Conservation (phyloP, 805 yeast genomes). For the Diddensiella santjacobensis region DNA sequence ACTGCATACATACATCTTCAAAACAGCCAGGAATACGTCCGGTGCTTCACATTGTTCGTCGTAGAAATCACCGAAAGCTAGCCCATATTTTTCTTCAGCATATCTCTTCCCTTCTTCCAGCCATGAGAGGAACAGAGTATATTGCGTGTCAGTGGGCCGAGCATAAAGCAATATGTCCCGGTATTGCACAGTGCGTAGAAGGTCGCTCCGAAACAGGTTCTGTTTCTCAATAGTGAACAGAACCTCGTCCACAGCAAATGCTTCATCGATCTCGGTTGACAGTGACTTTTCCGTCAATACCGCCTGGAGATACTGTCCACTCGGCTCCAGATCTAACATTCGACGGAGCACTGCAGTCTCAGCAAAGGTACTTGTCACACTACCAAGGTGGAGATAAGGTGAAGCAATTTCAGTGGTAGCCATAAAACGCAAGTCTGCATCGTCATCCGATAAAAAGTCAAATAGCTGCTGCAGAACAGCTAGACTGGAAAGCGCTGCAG, state of each 20-base stretch:
- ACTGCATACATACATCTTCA: conserved; percentile 1
- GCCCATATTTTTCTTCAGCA: background rate
- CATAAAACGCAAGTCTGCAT: conserved; percentile 48
- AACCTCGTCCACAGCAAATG: conserved; percentile 31
- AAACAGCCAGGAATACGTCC: conserved; percentile 1
- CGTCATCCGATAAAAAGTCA: conserved; percentile 53
- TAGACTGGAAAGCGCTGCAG: background rate
- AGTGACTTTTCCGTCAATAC: background rate
- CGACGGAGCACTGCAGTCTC: conserved; percentile 26
- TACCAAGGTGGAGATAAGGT: conserved; percentile 26
- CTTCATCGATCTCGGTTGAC: conserved; percentile 22
- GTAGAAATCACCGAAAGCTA: background rate
- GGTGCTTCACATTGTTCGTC: conserved; percentile 5
- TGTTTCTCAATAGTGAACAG: conserved; percentile 66
- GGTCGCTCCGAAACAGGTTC: conserved; percentile 59
- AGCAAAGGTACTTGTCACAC: conserved; percentile 34
- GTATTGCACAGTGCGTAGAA: conserved; percentile 28
- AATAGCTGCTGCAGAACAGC: conserved; percentile 18
- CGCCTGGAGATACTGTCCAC: background rate
- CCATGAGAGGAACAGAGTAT: conserved; percentile 4
- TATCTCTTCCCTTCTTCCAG: conserved; percentile 1
- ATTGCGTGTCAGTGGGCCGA: background rate
- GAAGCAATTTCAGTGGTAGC: conserved; percentile 44
- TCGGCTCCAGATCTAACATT: background rate
- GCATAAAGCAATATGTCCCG: background rate